A percentile compares a stretch with the other conserved stretches of the same genome.
phyloP scores from a whole-genome alignment of 176 grass and related monocot genomes.

The Musa itinerans region DNA sequence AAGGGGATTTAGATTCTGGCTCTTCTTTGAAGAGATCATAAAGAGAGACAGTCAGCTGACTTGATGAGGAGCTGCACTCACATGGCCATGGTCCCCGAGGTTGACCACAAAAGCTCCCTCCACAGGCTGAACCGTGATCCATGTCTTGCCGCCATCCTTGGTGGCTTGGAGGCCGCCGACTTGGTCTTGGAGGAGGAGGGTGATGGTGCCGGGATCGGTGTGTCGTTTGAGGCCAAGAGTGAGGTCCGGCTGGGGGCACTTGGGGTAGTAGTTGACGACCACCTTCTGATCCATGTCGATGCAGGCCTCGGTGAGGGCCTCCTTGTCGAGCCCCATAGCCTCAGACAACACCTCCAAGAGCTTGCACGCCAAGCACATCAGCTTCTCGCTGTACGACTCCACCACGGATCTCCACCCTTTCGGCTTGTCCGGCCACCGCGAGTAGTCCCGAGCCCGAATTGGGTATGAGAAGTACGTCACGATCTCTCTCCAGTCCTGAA shows the following conservation, averaged over 20 bases:
- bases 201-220: slow-evolving; percentile 90
- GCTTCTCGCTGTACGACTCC: slow-evolving; percentile 67
- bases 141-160: slow-evolving; percentile 59
- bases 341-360: slow-evolving; percentile 76
- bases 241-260: slow-evolving; percentile 84
- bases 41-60: neutral
- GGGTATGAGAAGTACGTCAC: slow-evolving; percentile 95
- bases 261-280: slow-evolving; percentile 94
- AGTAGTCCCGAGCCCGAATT: slow-evolving; percentile 51
- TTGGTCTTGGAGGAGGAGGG: slow-evolving; percentile 83
- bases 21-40: no score
- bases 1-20: neutral
- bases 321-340: slow-evolving; percentile 63
- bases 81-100: slow-evolving; percentile 88
- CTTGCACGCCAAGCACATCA: slow-evolving; percentile 56
- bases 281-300: slow-evolving; percentile 95
- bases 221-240: slow-evolving; percentile 87
- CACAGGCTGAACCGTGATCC: slow-evolving; percentile 81
- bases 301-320: slow-evolving; percentile 51
- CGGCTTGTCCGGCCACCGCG: slow-evolving; percentile 79
- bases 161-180: slow-evolving; percentile 89
- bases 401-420: slow-evolving; percentile 52
- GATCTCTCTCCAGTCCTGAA: slow-evolving; percentile 93
- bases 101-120: slow-evolving; percentile 81
- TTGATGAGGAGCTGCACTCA: slow-evolving; percentile 11